These are phyloP conservation scores for Emmonsiellopsis sp. DNA, from an alignment of 2,329 filamentous ascomycete species.

Conservation along the genomic window DNA sequence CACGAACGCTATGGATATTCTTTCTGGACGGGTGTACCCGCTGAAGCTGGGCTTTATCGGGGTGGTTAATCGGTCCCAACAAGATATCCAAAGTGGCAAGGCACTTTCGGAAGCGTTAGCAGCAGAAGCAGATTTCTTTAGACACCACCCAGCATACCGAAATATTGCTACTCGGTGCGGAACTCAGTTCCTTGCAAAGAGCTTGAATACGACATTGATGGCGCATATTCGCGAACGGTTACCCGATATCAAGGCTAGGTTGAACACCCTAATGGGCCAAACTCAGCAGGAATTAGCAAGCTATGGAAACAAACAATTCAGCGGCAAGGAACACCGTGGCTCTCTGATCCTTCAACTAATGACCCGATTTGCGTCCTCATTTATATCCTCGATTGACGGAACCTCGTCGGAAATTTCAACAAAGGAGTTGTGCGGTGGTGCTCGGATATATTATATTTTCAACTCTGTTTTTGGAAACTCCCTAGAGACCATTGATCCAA, in stretches of 20 bases:
- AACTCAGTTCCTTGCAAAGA: slow-evolving; percentile 89
- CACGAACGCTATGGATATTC: slow-evolving; percentile 92
- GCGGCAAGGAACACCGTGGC: slow-evolving; percentile 89
- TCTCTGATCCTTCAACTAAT: slow-evolving; percentile 93
- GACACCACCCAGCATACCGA: slow-evolving; percentile 89
- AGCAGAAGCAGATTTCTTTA: slow-evolving; percentile 90
- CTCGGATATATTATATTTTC: slow-evolving; percentile 97
- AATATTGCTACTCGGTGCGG: slow-evolving; percentile 92
- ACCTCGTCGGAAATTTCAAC: slow-evolving; percentile 98
- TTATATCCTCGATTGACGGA: slow-evolving; percentile 97
- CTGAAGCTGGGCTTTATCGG: slow-evolving; percentile 96
- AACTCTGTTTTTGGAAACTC: slow-evolving; percentile 98
- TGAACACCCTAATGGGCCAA: slow-evolving; percentile 99
- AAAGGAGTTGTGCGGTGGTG: slow-evolving; percentile 90
- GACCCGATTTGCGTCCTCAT: slow-evolving; percentile 95
- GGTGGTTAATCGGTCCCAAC: slow-evolving; percentile 94
- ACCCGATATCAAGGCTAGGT: slow-evolving; percentile 92
- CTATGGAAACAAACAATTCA: slow-evolving; percentile 96
- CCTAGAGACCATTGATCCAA: slow-evolving; percentile 90
- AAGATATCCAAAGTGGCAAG: slow-evolving; percentile 94
- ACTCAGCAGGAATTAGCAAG: slow-evolving; percentile 97
- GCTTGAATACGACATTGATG: slow-evolving; percentile 92
- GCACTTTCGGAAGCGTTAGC: slow-evolving; percentile 86
- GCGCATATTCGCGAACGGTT: slow-evolving; percentile 87
- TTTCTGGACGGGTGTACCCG: slow-evolving; percentile 94